These are phyloP conservation scores for Leccinum barrowsii DNA, from an alignment of 768 basidiomycete species.

Conservation along the genomic window DNA sequence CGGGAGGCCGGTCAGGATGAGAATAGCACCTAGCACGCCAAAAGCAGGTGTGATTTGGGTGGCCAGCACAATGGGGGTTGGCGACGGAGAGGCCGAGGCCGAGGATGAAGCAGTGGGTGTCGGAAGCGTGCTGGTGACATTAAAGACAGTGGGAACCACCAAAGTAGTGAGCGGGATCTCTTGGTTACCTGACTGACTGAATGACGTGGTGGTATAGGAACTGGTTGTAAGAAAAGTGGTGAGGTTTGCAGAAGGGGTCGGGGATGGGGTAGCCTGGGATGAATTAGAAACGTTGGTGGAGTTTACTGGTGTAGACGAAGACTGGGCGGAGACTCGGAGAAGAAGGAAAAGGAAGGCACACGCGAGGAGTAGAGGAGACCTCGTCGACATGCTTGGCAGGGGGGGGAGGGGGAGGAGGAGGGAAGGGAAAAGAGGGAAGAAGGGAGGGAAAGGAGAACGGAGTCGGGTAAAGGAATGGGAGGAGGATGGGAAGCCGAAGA, in stretches of 20 bases:
- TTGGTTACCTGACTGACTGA: conserved; percentile 46
- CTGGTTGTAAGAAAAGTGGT: conserved; percentile 56
- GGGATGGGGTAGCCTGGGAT: neutral
- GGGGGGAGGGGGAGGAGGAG: neutral
- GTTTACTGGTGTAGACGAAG: conserved; percentile 21
- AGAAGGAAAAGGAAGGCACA: conserved; percentile 20
- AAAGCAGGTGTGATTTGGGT: conserved; percentile 85
- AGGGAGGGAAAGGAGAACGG: neutral
- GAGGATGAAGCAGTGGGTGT: conserved; percentile 46
- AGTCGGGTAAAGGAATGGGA: neutral
- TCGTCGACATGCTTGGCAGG: conserved; percentile 12
- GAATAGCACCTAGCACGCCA: conserved; percentile 80
- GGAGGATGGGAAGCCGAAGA: conserved; percentile 6
- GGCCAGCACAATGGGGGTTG: conserved; percentile 38
- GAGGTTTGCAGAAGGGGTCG: conserved; percentile 26
- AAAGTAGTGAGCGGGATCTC: conserved; percentile 49
- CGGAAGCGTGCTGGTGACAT: conserved; percentile 57
- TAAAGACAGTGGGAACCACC: conserved; percentile 57
- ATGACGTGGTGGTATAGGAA: conserved; percentile 47
- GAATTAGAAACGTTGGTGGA: conserved; percentile 13
- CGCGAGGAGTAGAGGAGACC: neutral
- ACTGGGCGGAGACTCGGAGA: conserved; percentile 37
- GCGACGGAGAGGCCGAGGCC: conserved; percentile 26
- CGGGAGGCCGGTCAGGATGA: conserved; percentile 87
- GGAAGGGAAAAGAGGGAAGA: neutral